Evolutionary conservation across 305 asterid species (phyloP), one percentile per base, ranked within the genome.

Genomic region (Salvia sclarea): DNA sequence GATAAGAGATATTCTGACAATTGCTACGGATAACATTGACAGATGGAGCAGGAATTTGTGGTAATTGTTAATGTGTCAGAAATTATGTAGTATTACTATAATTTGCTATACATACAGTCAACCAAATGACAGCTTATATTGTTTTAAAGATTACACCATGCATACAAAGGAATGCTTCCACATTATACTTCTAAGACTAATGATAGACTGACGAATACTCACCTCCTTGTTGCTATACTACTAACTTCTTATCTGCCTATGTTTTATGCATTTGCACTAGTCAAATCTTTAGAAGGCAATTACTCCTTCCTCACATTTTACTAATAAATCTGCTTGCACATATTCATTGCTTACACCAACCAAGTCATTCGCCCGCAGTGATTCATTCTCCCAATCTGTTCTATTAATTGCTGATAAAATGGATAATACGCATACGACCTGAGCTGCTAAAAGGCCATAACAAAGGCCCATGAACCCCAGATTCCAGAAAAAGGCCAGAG

Each of bases 361-460:
- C 84, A 91, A 75, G 72, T 81, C 79, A 75, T 79, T 84, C 10
- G 98, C 96, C 73, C 82, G 75, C 49, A 78, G 16, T 4, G 94
- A 85, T 67, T 90, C 94, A 44, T 68, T 80, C 55, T 89, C 90
- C 98, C 96, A 91, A 68, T 89, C 90, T 37, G 90, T 91, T 57
- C 67, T 83, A 71, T 83, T 76, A 61, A 84, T 75, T 48, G 81
- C 90, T 68, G 77, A 79, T 75, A 84, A 73, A 78, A 87, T 89
- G 60, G 92, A 89, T 50, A 87, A 52, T 56, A 83, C 79, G 68
- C 98, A 91, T 2, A 80, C 89, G 71, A 91, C 79, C 71, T 91
- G 96, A 65, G 98, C 96, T 31, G 88, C 95, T 74, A 91, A 72
- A 82, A 91, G 98, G 68, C 98, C 98, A 37, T 83, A 91, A 68